phyloP scores from a whole-genome alignment of 2,329 filamentous ascomycete species.

The Ascochyta koolunga region DNA sequence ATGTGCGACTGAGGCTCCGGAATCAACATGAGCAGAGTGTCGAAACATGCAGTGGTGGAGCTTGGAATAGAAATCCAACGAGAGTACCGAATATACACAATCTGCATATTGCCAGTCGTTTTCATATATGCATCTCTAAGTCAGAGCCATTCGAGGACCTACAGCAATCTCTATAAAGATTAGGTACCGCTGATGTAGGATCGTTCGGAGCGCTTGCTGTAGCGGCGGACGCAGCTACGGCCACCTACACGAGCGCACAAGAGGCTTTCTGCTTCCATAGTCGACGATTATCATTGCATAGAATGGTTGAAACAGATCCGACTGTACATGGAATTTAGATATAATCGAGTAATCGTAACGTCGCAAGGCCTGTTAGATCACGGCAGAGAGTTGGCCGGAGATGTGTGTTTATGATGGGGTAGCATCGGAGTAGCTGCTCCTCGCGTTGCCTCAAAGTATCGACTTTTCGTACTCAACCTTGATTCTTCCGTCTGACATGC shows the following conservation, averaged over 20 bases:
- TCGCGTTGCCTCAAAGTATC: conserved; percentile 1
- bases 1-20: neutral
- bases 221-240: neutral
- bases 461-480: conserved; percentile 8
- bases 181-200: neutral
- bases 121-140: neutral
- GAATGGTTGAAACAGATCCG: neutral
- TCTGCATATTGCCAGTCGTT: neutral
- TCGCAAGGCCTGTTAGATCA: neutral
- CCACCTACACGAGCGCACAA: neutral
- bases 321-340: neutral
- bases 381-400: neutral
- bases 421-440: neutral
- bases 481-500: neutral
- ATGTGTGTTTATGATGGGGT: neutral
- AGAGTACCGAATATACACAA: neutral
- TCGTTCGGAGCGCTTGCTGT: neutral
- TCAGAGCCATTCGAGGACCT: neutral
- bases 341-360: neutral
- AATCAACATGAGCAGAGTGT: neutral
- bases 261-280: neutral
- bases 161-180: neutral
- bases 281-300: neutral
- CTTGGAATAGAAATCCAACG: neutral
- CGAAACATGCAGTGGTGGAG: neutral